Base-by-base conservation (phyloP, 345 rosid species). In the Isatis tinctoria region DNA sequence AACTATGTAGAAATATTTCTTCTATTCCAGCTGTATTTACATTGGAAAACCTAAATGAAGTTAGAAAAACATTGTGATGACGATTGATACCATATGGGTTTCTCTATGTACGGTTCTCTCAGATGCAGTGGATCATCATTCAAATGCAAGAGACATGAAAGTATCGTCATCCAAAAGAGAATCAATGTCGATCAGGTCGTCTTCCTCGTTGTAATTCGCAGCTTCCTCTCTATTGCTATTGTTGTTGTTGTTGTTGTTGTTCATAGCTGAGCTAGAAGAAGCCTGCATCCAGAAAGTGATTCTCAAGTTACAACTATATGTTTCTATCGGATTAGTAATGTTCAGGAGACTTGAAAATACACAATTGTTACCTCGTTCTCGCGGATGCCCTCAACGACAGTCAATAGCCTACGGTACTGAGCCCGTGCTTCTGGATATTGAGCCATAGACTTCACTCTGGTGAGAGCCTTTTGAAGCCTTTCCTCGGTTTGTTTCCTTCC, bases 401-500 rank as follows among this genome's bases (percentile, higher is more conserved):
- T 87, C 44, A 93, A 80, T 73, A 93, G 82, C 77, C 97, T 83
- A 44, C 93, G 83, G 76, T 93, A 93, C 75, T 90, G 98, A 52
- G 90, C 93, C 60, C 95, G 84, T 45, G 87, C 98, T 67, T 90
- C 93, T 8, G 96, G 89, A 79, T 86, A 81, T 63, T 87, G 96
- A 79, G 85, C 93, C 97, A 93, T 93, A 63, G 98, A 93, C 84
- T 87, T 90, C 41, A 90, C 98, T 73, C 98, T 82, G 6, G 87
- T 82, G 70, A 90, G 96, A 16, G 98, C 97, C 75, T 89, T 88
- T 75, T 90, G 83, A 63, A 86, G 76, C 75, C 98, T 85, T 70
- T 83, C 90, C 83, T 90, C 97, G 5, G 89, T 89, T 73, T 90
- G 98, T 76, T 85, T 93, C 78, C 92, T 84, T 70, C 97, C 98